Evolutionary conservation across 306 rosid species (phyloP).

Genomic region (Castanea mollissima): DNA sequence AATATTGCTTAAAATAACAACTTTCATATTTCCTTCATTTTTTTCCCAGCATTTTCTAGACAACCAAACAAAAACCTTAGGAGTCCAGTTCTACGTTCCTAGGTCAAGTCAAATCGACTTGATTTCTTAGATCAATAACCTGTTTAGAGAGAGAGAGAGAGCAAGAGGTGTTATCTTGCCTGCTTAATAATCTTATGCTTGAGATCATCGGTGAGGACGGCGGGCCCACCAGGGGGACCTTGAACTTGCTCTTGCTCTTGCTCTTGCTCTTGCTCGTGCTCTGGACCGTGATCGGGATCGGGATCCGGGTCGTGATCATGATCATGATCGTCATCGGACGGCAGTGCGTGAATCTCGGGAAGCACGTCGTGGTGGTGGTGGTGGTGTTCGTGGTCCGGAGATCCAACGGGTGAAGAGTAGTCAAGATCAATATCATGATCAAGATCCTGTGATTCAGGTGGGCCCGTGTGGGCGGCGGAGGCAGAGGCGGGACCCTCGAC

Average conservation of each 20-base stretch:
- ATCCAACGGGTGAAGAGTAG: constrained; percentile 25
- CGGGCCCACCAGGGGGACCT: constrained; percentile 39
- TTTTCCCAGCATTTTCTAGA: background rate
- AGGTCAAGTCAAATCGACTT: background rate
- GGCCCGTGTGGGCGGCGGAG: constrained; percentile 8
- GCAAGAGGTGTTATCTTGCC: constrained; percentile 33
- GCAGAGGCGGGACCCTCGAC: constrained; percentile 43
- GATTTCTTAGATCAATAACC: background rate
- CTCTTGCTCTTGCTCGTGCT: constrained; percentile 23
- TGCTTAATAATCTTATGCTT: constrained; percentile 75
- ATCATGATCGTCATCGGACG: constrained; percentile 56
- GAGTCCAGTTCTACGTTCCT: background rate
- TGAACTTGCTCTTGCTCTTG: constrained; percentile 32
- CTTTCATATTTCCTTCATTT: background rate
- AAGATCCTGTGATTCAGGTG: constrained; percentile 26
- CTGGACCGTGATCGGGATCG: constrained; percentile 10
- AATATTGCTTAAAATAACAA: background rate
- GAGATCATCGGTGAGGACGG: constrained; percentile 68
- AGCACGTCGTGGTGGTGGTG: background rate
- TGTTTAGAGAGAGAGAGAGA: background rate
- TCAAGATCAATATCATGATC: constrained; percentile 30
- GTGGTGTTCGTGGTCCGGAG: constrained; percentile 26
- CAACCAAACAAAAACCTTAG: background rate
- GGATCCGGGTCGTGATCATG: constrained; percentile 31
- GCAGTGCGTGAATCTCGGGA: constrained; percentile 40